Conservation (phyloP, 2,329 filamentous ascomycete species). For the Bimuria novae-zelandiae region DNA sequence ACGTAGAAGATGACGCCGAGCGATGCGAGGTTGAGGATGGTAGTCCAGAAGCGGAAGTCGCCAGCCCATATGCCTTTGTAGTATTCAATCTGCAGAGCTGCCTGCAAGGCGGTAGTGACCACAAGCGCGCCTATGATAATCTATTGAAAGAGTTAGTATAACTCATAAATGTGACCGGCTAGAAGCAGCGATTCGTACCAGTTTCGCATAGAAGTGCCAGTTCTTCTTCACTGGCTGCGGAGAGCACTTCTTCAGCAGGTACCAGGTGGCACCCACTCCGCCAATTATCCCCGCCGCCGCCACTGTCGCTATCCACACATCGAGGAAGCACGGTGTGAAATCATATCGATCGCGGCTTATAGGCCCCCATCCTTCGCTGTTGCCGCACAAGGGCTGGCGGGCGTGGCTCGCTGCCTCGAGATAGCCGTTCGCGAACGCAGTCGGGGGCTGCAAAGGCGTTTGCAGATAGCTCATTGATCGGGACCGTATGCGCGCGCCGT, state of each 20-base stretch:
- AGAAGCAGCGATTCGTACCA: no score
- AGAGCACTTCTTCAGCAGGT: constrained; percentile 72
- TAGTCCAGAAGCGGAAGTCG: constrained; percentile 87
- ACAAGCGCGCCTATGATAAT: constrained; percentile 70
- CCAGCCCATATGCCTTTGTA: constrained; percentile 72
- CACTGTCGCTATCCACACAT: constrained; percentile 81
- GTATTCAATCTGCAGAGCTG: constrained; percentile 73
- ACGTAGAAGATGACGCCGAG: constrained; percentile 75
- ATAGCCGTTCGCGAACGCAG: constrained; percentile 52
- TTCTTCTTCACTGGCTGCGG: constrained; percentile 74
- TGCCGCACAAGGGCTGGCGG: constrained; percentile 79
- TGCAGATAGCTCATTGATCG: constrained; percentile 45
- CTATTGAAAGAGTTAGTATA: constrained; percentile 44
- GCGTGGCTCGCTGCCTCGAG: constrained; percentile 53
- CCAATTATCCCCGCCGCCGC: constrained; percentile 78
- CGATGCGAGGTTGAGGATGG: constrained; percentile 71
- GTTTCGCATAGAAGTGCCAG: constrained; percentile 90
- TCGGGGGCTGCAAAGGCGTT: constrained; percentile 39
- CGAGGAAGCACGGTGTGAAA: constrained; percentile 96
- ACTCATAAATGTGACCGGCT: no score
- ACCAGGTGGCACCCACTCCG: constrained; percentile 78
- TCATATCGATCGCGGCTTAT: constrained; percentile 86
- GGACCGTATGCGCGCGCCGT: constrained; percentile 22
- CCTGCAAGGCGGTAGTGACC: constrained; percentile 71
- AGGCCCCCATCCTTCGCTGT: constrained; percentile 93